Percentiles rank a stretch among this genome's conserved stretches.
These are phyloP conservation scores for Vicia villosa DNA, from an alignment of 306 rosid genomes.

Conservation along the genomic window DNA sequence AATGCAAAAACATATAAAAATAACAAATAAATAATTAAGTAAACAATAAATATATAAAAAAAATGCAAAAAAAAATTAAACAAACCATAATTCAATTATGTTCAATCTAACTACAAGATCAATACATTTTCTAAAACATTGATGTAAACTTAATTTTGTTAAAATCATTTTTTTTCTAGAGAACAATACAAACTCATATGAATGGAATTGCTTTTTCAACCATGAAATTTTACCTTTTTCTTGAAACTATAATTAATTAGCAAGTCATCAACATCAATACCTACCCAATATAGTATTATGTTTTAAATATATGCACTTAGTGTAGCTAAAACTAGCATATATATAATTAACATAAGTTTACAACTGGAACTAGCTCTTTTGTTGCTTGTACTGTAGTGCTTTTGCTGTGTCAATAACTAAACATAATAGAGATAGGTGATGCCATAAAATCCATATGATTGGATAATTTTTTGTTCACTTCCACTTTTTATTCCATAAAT, in stretches of 20 bases:
- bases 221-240: neutral
- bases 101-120: too few species aligned
- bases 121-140: neutral
- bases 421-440: constrained; percentile 44
- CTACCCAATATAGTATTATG: constrained; percentile 12
- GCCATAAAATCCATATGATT: constrained; percentile 40
- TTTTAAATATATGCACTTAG: neutral
- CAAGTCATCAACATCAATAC: constrained; percentile 10
- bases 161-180: too few species aligned
- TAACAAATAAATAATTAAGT: too few species aligned
- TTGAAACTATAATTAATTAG: neutral
- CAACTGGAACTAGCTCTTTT: constrained; percentile 19
- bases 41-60: too few species aligned
- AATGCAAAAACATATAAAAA: too few species aligned
- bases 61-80: too few species aligned
- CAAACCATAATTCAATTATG: too few species aligned
- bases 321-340: neutral
- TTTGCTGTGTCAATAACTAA: constrained; percentile 38
- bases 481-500: constrained; percentile 36
- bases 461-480: constrained; percentile 36
- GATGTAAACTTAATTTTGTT: too few species aligned
- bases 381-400: constrained; percentile 20
- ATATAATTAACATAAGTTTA: neutral
- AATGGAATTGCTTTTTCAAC: neutral
- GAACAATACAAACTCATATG: neutral